Evolutionary conservation across 1,284 basidiomycete genomes (phyloP).

Genomic region (Xerocomus cyaneibrunnescens): DNA sequence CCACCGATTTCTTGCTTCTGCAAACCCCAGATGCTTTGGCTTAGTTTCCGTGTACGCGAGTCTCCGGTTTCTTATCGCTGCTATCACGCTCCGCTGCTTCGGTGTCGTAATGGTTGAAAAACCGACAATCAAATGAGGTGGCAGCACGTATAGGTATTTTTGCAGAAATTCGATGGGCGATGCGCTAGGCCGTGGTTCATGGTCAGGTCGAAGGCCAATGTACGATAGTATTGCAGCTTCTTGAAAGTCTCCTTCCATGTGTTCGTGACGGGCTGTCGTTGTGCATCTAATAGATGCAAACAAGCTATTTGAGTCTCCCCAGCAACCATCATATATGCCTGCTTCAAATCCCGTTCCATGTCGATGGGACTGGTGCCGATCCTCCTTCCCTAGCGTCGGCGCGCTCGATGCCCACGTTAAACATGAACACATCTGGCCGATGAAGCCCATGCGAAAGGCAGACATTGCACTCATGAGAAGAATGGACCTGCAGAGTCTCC

Average conservation of each 20-base stretch:
- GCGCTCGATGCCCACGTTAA: conserved; percentile 47
- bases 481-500: conserved; percentile 38
- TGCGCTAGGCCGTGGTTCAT: conserved; percentile 57
- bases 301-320: conserved; percentile 5
- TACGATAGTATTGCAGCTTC: conserved; percentile 54
- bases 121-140: conserved; percentile 57
- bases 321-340: background rate
- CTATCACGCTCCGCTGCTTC: conserved; percentile 60
- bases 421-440: conserved; percentile 45
- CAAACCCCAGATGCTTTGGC: conserved; percentile 55
- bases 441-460: conserved; percentile 34
- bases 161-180: conserved; percentile 62
- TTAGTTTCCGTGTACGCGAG: conserved; percentile 54
- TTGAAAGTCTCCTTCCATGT: conserved; percentile 36
- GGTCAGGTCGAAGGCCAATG: conserved; percentile 56
- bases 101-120: conserved; percentile 68
- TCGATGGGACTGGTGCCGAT: conserved; percentile 52
- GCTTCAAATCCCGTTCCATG: conserved; percentile 26
- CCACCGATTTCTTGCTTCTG: conserved; percentile 55
- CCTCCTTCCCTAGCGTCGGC: conserved; percentile 37
- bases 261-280: background rate
- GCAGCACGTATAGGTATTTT: conserved; percentile 58
- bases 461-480: conserved; percentile 35
- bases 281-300: conserved; percentile 31
- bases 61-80: conserved; percentile 67